Base-by-base conservation (phyloP, 108 stramenopile species). In the Cafeteria roenbergensis region DNA sequence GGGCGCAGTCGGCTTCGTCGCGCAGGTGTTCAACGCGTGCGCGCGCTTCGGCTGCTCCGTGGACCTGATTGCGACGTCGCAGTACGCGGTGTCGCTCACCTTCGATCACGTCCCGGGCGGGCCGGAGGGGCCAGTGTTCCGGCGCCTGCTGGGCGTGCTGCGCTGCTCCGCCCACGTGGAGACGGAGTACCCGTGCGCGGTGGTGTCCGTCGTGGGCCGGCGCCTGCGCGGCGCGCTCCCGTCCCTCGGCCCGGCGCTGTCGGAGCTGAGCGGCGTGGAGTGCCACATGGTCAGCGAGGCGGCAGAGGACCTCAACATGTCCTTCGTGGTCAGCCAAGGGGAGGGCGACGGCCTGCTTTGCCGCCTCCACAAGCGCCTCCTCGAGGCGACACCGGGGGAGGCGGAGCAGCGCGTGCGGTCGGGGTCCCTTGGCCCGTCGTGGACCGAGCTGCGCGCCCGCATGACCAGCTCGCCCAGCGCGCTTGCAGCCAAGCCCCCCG, bases 61-160 rank as follows among this genome's bases (percentile, higher is more conserved):
- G n/a, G 97, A 99, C 69, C 89, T 94, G 32, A 79, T 99, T 27
- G 97, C 97, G 28, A 90, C 90, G 4, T 91, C 90, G 8, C 94
- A 99, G 77, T 94, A 95, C 55, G 92, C 92, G 29, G 86, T 99
- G 1, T 91, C 90, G 25, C 81, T 99, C 29, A 99, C 97, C 1
- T 71, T 99, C 20, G 97, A 99, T 8, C 20, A 55, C 55, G 34
- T 66, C 30, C 66, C 64, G 9, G 62, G 64, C 55, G 66, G 66
- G 1, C 28, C 36, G 28, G 1, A 9, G 17, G 66, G 66, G 28
- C 34, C 56, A 55, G 30, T 30, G n/a, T 56, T 66, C n/a, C 22
- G 20, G 34, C 26, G 32, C 28, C 35, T 66, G 34, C 3, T 56
- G 24, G 33, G 33, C 48, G 24, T 29, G 20, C 36, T 66, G 42